Percentiles rank a stretch among this genome's conserved stretches.
These are phyloP conservation scores for Candida morakotiae DNA, from an alignment of 805 yeast genomes.

Conservation along the genomic window DNA sequence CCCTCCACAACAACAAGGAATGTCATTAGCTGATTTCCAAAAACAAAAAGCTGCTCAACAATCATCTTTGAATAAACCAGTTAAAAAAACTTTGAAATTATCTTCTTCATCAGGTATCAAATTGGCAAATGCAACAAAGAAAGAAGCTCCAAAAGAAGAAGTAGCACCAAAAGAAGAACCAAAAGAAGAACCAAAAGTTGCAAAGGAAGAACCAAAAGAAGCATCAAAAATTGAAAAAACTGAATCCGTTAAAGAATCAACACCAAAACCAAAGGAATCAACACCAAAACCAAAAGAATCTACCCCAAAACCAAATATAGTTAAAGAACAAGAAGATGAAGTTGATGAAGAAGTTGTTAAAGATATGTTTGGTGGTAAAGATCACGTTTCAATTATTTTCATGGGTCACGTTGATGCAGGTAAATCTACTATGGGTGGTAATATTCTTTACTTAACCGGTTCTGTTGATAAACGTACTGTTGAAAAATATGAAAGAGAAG, in stretches of 20 bases:
- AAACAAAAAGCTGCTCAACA: constrained; percentile 52
- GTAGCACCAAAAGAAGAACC: constrained; percentile 17
- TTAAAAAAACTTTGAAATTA: constrained; percentile 66
- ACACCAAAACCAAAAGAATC: constrained; percentile 13
- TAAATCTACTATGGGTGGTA: constrained; percentile 99
- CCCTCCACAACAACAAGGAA: constrained; percentile 25
- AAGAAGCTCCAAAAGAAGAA: constrained; percentile 20
- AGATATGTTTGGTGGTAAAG: constrained; percentile 96
- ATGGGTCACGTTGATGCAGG: constrained; percentile 99
- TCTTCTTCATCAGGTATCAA: constrained; percentile 64
- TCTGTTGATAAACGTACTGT: constrained; percentile 98
- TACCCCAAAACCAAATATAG: constrained; percentile 39
- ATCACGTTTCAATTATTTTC: constrained; percentile 92
- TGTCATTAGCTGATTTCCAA: constrained; percentile 81
- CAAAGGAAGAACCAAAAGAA: constrained; percentile 14
- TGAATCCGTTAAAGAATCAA: constrained; percentile 17
- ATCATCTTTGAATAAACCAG: constrained; percentile 47
- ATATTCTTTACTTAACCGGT: constrained; percentile 86
- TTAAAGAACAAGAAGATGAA: constrained; percentile 71
- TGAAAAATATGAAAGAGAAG: constrained; percentile 97
- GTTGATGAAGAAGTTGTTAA: constrained; percentile 83
- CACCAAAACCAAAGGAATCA: constrained; percentile 17
- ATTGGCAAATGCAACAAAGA: constrained; percentile 49
- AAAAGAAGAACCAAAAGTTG: constrained; percentile 16
- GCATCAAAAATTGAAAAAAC: constrained; percentile 13